Evolutionary conservation across 495 filamentous ascomycete species (phyloP), one percentile per base, ranked within the genome.

Genomic region (Penicillium riverlandense): DNA sequence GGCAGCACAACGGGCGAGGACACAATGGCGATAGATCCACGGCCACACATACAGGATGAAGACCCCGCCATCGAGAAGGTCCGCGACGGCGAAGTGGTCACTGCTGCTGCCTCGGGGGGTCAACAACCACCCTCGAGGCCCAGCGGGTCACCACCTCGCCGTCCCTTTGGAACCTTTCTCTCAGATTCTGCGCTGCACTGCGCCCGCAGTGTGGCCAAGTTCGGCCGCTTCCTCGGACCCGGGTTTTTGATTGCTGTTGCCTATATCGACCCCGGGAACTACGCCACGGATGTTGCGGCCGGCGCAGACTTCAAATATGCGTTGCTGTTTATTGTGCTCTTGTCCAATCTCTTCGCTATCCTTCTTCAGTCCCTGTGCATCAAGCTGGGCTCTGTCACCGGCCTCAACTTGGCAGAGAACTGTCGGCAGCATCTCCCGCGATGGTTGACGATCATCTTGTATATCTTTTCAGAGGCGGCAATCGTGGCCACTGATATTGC

Each of bases 401-500:
- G 88, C 28, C 64, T 89, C 47, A 87, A 91, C 55, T 70, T 94
- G 36, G 84, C 88, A 3, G 78, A 90, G 62, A 85, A 85, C 45
- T 90, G 84, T 56, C 78, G 79, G 42, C 82, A 74, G 36, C 84
- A 90, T 55, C 72, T 89, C 9, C 88, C 88, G 1, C 71, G 65
- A 52, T 91, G 87, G 87, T 53, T 92, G 33, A 87, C 86, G 45
- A 77, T 83, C 44, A 63, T 76, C 35, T 73, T 91, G 11, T 94
- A 91, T 57, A 58, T 83, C 34, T 71, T 94, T 47, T 79, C 85
- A 7, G 88, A 94, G 61, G 76, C 73, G 11, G 87, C 88, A 40
- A 91, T 94, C 55, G 80, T 94, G 48, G 88, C 88, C 2, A 94
- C 88, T 3, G 88, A 94, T 64, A 90, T 96, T 59, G 89, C 90